Conservation (phyloP, 768 basidiomycete species). For the Tephrocybe sp. region DNA sequence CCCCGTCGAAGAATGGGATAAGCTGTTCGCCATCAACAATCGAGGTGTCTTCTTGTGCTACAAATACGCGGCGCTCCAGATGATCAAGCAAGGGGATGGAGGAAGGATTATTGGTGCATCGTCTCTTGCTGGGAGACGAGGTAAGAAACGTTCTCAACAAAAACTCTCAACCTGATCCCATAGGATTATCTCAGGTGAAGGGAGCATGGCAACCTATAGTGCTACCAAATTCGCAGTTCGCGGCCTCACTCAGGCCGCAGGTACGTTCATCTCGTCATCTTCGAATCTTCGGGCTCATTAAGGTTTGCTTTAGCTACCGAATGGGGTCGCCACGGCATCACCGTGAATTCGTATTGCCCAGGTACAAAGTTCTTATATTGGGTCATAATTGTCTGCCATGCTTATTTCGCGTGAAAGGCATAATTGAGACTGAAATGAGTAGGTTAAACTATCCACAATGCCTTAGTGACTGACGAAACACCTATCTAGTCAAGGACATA, state of each 20-base stretch:
- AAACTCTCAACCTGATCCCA: neutral
- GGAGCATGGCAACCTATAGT: constrained; percentile 26
- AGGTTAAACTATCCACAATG: neutral
- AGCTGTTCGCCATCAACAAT: constrained; percentile 26
- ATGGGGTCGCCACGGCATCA: constrained; percentile 19
- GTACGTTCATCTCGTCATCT: no score
- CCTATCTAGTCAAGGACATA: constrained; percentile 12
- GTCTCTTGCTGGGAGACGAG: constrained; percentile 33
- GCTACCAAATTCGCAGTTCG: constrained; percentile 41
- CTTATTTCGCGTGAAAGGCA: constrained; percentile 4
- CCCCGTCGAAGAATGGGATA: constrained; percentile 27
- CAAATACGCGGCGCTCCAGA: constrained; percentile 30
- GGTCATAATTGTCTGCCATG: no score
- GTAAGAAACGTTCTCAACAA: constrained; percentile 11
- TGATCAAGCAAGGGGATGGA: constrained; percentile 35
- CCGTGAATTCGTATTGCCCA: constrained; percentile 25
- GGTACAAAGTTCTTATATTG: no score
- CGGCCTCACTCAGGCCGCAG: constrained; percentile 35
- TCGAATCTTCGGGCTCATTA: no score
- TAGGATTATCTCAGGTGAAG: constrained; percentile 7
- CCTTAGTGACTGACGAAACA: neutral
- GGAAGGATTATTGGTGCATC: constrained; percentile 34
- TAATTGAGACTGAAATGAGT: constrained; percentile 20
- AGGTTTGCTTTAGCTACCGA: constrained; percentile 17
- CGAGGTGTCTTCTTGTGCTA: constrained; percentile 33